Evolutionary conservation across 2,329 filamentous ascomycete species (phyloP), one percentile per base, ranked within the genome.

Genomic region (Neonectria coccinea): DNA sequence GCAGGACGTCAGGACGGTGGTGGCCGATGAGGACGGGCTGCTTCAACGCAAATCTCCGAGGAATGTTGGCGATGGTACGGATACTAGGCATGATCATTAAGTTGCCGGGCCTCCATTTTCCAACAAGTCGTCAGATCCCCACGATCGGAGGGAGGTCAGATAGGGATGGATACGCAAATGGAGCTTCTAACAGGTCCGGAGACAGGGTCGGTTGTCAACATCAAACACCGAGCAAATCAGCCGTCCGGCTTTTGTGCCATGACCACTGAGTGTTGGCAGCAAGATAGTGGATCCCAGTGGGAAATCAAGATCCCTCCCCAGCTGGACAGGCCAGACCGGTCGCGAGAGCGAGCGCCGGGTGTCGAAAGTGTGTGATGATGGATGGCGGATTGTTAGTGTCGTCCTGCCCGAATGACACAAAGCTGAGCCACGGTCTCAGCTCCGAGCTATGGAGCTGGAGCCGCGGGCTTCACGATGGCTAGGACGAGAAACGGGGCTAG

Each of bases 381-480:
- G 48, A 58, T 41, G 22, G 18, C 20, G 39, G 14, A 55, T 42
- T 53, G 42, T n/a, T 41, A 67, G 68, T 64, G 51, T 68, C 59
- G 65, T 68, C 64, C 50, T 64, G 60, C 54, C 62, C 64, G 63
- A 62, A 70, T 67, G 67, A 67, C 57, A 69, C 56, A 66, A 56
- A 56, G 64, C 69, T 64, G 67, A 74, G 69, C 71, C 69, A 70
- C 62, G 67, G 69, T 73, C 72, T 74, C 72, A 73, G 67, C 63
- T 67, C 62, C 63, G 66, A 54, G 64, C 68, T 64, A 71, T 66
- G 71, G 62, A 69, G 52, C 45, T 57, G n/a, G 36, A 33, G 16
- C 11, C 29, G 36, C 9, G 53, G 68, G 64, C 25, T 72, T 42
- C 58, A 62, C 59, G 51, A 72, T 33, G 31, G 31, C 42, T 45